Conservation (phyloP, 192 early-diverging fungal species). For the Rhizophagus sp. region DNA sequence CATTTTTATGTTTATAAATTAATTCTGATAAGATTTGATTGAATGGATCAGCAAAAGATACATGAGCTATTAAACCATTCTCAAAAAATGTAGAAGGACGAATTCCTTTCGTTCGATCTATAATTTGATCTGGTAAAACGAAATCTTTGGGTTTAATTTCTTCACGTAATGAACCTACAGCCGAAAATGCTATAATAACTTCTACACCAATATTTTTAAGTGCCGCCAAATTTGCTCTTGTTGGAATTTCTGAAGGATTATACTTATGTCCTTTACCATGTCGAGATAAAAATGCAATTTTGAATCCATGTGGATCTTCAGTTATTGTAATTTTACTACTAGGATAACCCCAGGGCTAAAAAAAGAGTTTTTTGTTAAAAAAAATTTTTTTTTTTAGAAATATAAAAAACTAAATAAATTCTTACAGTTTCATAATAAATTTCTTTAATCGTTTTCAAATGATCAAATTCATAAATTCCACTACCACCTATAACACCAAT, state of each 20-base stretch:
- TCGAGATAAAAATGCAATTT: constrained; percentile 95
- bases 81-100: constrained; percentile 95
- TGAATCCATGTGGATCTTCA: constrained; percentile 65
- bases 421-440: constrained; percentile 82
- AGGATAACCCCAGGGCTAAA: constrained; percentile 83
- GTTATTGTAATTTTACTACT: constrained; percentile 86
- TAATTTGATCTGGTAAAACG: constrained; percentile 90
- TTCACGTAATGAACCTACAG: constrained; percentile 93
- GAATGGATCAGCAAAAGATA: constrained; percentile 94
- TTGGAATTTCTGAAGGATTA: constrained; percentile 88
- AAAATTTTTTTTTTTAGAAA: background rate
- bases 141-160: constrained; percentile 95
- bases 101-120: constrained; percentile 98
- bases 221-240: constrained; percentile 96
- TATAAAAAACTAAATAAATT: constrained; percentile 1
- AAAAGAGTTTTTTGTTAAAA: constrained; percentile 1
- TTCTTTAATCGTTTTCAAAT: constrained; percentile 77
- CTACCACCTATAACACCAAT: constrained; percentile 96
- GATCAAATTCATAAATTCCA: constrained; percentile 87
- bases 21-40: constrained; percentile 71
- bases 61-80: constrained; percentile 87
- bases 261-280: constrained; percentile 90
- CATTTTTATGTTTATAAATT: constrained; percentile 56
- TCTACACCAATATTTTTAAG: constrained; percentile 92
- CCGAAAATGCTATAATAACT: constrained; percentile 93